Evolutionary conservation across 208 protist genomes (phyloP), one percentile per base, ranked within the genome.

Genomic region (Acanthamoeba divionensis): DNA sequence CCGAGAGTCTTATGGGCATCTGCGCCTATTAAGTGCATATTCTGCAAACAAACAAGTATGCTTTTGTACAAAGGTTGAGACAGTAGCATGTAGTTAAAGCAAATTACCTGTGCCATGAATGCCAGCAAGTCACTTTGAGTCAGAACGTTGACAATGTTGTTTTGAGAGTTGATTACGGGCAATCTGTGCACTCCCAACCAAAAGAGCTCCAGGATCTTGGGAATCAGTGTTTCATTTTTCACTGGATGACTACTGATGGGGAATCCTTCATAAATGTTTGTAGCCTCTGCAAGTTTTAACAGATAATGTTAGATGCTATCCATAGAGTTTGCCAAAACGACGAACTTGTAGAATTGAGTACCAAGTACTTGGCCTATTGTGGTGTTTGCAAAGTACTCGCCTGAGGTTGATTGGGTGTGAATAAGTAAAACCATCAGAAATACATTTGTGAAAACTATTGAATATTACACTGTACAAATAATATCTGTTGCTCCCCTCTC

Each of bases 91-190:
- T 41, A 41, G 36, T 41, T 41, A 5, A 60, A 63, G 55, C n/a
- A 63, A 24, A 29, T 31, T 31, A 63, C 55, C 4, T 63, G 75
- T 13, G 75, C 75, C 50, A 85, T 57, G 75, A 85, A 85, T 0
- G 50, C 24, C 50, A 85, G 75, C 50, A 85, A 33, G 36, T 85
- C 75, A 55, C 50, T 65, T 31, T 85, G 75, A 2, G 75, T 85
- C 52, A 85, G 50, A 13, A 85, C 31, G 75, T 85, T 85, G 75
- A 85, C 65, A 55, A 85, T 85, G 75, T 85, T 85, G 54, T 85
- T 57, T 12, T 85, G 36, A 48, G 47, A 66, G 75, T 65, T 85
- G 31, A 85, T 55, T 21, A 85, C 75, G 4, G 75, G 75, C 45
- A 85, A 24, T 13, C 67, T 41, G 15, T 79, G 67, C 38, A 79